A percentile compares a stretch with the other conserved stretches of the same genome.
Evolutionary conservation across 108 stramenopile genomes (phyloP).

Genomic region (Skeletonema marinoi): DNA sequence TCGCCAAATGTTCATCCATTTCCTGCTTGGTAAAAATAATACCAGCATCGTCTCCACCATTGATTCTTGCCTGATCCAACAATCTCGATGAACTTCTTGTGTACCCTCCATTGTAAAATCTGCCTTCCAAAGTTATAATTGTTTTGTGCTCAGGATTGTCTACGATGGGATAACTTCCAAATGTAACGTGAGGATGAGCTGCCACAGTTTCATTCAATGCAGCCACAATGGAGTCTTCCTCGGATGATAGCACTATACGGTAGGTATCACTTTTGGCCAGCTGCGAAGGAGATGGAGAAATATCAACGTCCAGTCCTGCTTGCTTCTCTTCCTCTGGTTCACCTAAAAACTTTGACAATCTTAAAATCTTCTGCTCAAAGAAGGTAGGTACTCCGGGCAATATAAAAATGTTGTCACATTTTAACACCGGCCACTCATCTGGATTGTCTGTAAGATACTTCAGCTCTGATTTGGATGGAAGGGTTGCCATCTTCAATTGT

Average conservation of each 20-base stretch:
- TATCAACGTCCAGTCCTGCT: constrained; percentile 11
- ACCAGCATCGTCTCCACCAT: constrained; percentile 5
- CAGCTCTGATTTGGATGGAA: constrained; percentile 66
- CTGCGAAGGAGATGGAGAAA: constrained; percentile 19
- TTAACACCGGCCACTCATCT: constrained; percentile 82
- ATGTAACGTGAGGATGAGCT: constrained; percentile 68
- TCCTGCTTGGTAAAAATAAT: constrained; percentile 41
- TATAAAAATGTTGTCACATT: constrained; percentile 92
- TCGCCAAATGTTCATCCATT: constrained; percentile 66
- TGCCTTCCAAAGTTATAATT: constrained; percentile 81
- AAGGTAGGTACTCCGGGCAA: constrained; percentile 93
- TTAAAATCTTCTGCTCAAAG: constrained; percentile 84
- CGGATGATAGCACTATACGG: constrained; percentile 66
- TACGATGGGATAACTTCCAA: constrained; percentile 87
- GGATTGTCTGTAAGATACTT: constrained; percentile 62
- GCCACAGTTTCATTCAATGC: constrained; percentile 69
- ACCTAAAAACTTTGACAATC: constrained; percentile 65
- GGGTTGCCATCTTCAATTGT: constrained; percentile 84
- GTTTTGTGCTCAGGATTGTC: constrained; percentile 81
- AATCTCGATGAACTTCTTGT: constrained; percentile 40
- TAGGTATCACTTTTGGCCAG: constrained; percentile 64
- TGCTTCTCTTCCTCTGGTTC: neutral
- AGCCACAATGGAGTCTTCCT: constrained; percentile 74
- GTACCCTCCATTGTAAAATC: constrained; percentile 30
- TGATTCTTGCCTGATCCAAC: constrained; percentile 17